phyloP scores from a whole-genome alignment of 257 asterid genomes.

The Capsicum pubescens region DNA sequence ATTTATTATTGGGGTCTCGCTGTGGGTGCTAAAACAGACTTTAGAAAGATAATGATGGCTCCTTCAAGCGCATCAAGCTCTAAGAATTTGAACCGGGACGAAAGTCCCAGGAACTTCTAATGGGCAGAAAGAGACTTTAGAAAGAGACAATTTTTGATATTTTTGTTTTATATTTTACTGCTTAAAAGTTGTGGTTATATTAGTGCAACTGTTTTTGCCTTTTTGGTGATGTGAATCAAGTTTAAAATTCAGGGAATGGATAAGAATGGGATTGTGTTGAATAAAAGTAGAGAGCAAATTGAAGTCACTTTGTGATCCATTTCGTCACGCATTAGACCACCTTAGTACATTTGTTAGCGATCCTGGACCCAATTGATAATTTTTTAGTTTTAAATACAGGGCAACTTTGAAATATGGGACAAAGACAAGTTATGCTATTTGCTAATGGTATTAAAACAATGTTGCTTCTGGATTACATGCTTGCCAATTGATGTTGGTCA shows the following conservation, averaged over 20 bases:
- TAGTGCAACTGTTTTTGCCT: neutral
- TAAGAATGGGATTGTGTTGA: slow-evolving; percentile 21
- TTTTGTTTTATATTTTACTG: neutral
- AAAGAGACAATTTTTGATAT: slow-evolving; percentile 11
- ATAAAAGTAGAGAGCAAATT: slow-evolving; percentile 14
- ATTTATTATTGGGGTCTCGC: neutral
- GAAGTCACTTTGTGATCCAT: slow-evolving; percentile 13
- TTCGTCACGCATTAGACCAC: slow-evolving; percentile 23
- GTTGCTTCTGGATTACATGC: slow-evolving; percentile 13
- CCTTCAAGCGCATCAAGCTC: neutral
- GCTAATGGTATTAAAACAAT: neutral
- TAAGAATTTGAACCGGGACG: neutral
- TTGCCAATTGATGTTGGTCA: slow-evolving; percentile 2
- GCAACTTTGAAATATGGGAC: slow-evolving; percentile 24
- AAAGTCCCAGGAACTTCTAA: slow-evolving; percentile 3
- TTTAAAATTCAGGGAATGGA: slow-evolving; percentile 21
- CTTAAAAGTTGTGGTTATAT: slow-evolving; percentile 20
- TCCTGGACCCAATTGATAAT: neutral
- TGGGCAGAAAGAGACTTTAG: slow-evolving; percentile 5
- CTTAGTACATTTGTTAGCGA: neutral
- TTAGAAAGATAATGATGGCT: neutral
- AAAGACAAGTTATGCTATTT: neutral
- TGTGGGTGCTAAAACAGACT: neutral
- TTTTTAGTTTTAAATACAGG: slow-evolving; percentile 17
- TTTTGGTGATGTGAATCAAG: slow-evolving; percentile 26